These are phyloP conservation scores for Metschnikowia cubensis DNA, from an alignment of 805 yeast genomes.

Conservation along the genomic window DNA sequence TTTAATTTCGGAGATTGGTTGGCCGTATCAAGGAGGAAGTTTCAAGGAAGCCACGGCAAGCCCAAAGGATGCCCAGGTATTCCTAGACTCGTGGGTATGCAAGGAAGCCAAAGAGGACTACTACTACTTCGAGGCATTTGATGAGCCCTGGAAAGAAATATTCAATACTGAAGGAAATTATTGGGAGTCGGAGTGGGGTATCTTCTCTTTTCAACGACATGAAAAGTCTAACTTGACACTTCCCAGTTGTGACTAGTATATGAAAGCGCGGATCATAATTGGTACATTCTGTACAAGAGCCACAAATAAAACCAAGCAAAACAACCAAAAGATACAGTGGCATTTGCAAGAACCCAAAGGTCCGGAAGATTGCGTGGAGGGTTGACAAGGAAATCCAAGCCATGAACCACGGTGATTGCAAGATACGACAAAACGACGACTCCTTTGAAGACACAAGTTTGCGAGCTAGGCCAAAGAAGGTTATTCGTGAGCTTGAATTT, in stretches of 20 bases:
- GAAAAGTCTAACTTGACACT: constrained; percentile 1
- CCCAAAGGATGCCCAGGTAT: constrained; percentile 38
- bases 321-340: constrained; percentile 68
- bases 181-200: constrained; percentile 76
- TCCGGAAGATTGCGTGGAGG: constrained; percentile 75
- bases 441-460: constrained; percentile 23
- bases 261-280: constrained; percentile 6
- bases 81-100: constrained; percentile 53
- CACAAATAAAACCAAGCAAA: constrained; percentile 79
- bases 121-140: constrained; percentile 67
- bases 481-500: constrained; percentile 29
- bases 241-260: neutral
- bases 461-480: constrained; percentile 22
- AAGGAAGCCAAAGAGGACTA: constrained; percentile 38
- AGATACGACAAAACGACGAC: constrained; percentile 30
- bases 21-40: constrained; percentile 65
- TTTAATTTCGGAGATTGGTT: constrained; percentile 61
- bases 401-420: constrained; percentile 48
- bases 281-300: constrained; percentile 51
- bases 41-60: constrained; percentile 47
- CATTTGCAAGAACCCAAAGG: constrained; percentile 77
- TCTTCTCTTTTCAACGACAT: constrained; percentile 31
- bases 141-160: constrained; percentile 64
- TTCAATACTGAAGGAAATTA: constrained; percentile 44
- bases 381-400: constrained; percentile 44